Conservation (phyloP, 352 stramenopile species). For the Phytophthora sp. region DNA sequence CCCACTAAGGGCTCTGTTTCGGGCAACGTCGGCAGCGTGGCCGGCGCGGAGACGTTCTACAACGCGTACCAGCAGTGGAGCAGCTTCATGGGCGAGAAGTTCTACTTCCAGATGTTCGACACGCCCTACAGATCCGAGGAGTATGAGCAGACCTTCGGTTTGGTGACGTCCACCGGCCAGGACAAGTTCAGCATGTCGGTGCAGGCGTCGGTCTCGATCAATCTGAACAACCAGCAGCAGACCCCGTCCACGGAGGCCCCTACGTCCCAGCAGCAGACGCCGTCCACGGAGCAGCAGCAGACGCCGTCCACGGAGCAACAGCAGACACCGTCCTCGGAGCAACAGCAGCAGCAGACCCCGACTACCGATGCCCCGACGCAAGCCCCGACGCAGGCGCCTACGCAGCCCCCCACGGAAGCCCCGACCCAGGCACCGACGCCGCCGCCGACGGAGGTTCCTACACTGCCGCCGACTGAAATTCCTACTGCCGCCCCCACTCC, state of each 20-base stretch:
- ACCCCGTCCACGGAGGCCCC: background rate
- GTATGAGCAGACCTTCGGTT: conserved; percentile 55
- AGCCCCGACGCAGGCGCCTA: background rate
- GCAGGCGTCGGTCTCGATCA: conserved; percentile 27
- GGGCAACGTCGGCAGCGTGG: conserved; percentile 36
- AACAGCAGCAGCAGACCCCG: background rate
- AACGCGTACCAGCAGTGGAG: conserved; percentile 60
- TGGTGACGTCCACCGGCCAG: conserved; percentile 33
- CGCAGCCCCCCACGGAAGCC: background rate
- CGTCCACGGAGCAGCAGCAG: conserved; percentile 4
- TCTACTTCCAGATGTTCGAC: conserved; percentile 81
- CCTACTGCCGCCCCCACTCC: conserved; percentile 6
- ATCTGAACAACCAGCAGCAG: conserved; percentile 14
- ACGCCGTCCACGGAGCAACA: conserved; percentile 6
- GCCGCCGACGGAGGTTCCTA: background rate
- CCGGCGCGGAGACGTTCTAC: conserved; percentile 46
- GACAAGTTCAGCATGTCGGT: conserved; percentile 55
- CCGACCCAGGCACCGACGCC: background rate
- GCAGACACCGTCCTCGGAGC: background rate
- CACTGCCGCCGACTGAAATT: conserved; percentile 3
- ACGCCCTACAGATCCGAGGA: conserved; percentile 38
- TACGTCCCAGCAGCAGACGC: conserved; percentile 5
- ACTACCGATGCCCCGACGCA: conserved; percentile 2
- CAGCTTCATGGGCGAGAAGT: conserved; percentile 44
- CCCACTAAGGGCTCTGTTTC: conserved; percentile 27